Evolutionary conservation across 306 rosid genomes (phyloP), one percentile per base, ranked within the genome.

Genomic region (Hippophae gyantsensis): DNA sequence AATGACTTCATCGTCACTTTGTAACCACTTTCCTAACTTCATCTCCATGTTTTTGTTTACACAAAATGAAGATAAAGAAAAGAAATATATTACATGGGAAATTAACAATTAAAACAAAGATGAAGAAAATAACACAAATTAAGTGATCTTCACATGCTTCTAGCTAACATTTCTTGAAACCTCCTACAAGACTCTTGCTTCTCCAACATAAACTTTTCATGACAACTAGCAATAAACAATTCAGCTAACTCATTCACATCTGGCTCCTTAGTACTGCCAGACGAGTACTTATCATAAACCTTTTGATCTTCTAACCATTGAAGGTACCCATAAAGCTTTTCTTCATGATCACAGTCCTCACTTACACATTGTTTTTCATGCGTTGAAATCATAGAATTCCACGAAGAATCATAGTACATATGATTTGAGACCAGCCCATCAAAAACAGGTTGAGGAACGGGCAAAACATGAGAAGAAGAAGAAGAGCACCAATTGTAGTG

Each of bases 401-500:
- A 74, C n/a, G 76, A 65, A 3, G 83, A 63, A 8, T 73, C 85
- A 6, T 78, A 72, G 78, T 71, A 67, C 42, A 72, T 76, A 44
- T 69, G 74, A 40, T 57, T 13, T 0, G 53, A 26, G 0, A 71
- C 46, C 32, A 79, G 44, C 7, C 77, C 90, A 25, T 82, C 79
- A 46, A 45, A 77, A 23, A 77, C 81, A 6, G 74, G 70, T 0
- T 85, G 72, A 0, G 94, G 85, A 6, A 85, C 81, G 0, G 92
- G 89, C 43, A 87, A 54, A 10, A 87, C 70, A 8, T 82, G 89
- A 7, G 85, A 69, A 1, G 87, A 79, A 54, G 89, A 73, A 1
- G 96, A 84, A 57, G 95, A 85, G 56, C 86, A 74, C 90, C 95
- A 93, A 42, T 93, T 86, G 43, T 88, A 93, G 81, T 88, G 99